Conservation (phyloP, 768 basidiomycete species). For the Auriscalpium vulgare region DNA sequence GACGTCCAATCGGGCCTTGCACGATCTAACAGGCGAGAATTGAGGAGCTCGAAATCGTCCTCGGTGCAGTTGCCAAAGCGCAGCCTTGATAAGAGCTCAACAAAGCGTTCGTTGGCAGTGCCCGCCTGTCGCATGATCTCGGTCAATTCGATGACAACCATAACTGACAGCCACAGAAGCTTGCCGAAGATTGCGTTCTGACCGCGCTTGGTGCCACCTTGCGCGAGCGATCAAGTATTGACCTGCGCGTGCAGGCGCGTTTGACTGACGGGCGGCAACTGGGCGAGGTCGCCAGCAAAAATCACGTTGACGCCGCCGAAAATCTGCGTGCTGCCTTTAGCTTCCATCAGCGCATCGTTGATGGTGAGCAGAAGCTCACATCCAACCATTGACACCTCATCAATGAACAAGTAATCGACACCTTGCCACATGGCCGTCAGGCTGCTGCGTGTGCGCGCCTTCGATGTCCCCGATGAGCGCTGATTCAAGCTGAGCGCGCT, state of each 20-base stretch:
- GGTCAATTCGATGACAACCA: neutral
- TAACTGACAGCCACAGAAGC: neutral
- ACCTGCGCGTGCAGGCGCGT: no score
- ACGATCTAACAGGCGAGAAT: neutral
- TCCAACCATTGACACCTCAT: slow-evolving; percentile 34
- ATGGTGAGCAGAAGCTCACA: slow-evolving; percentile 25
- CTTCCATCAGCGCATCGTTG: slow-evolving; percentile 24
- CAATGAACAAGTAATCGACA: slow-evolving; percentile 32
- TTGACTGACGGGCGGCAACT: slow-evolving; percentile 29
- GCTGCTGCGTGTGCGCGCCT: slow-evolving; percentile 5
- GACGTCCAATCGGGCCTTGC: neutral
- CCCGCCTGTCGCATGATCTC: neutral
- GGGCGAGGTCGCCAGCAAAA: slow-evolving; percentile 27
- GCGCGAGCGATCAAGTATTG: no score
- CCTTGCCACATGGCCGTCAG: slow-evolving; percentile 28
- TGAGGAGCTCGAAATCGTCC: slow-evolving; percentile 1
- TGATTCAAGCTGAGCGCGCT: slow-evolving; percentile 16
- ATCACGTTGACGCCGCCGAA: slow-evolving; percentile 34
- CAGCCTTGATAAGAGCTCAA: neutral
- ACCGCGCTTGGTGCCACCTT: neutral
- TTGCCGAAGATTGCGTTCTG: neutral
- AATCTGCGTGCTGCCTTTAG: slow-evolving; percentile 21
- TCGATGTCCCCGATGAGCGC: neutral
- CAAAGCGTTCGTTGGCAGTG: neutral
- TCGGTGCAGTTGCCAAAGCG: neutral